Base-by-base conservation (phyloP, 2,329 filamentous ascomycete species). In the Hymenoscyphus albidus region DNA sequence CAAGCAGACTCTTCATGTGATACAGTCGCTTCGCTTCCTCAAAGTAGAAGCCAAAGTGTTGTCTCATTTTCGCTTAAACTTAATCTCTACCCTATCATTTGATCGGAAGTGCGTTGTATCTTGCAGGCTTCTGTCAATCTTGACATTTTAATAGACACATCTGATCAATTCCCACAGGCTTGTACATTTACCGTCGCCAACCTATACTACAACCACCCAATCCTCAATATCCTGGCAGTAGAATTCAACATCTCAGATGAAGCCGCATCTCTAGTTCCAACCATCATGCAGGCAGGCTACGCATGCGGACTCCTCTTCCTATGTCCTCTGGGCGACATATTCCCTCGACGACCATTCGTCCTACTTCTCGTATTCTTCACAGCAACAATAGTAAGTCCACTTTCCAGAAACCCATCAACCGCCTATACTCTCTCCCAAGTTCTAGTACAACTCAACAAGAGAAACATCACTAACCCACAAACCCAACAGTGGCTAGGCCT, bases 151-250 rank as follows among this genome's bases (percentile, higher is more conserved):
- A 7, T 35, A 10, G 7, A 35, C 35, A 10, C 35, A 22, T n/a
- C n/a, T 59, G 14, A 27, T 54, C 27, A 54, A 16, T 18, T 38
- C 31, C 22, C 12, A 10, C 18, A 85, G 83, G 77, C 83, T 2
- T 78, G 79, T 0, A 83, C 87, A 3, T 87, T 92, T 69, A 91
- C 89, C 0, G 91, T 93, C 6, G 90, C 90, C 18, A 93, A 93
- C 70, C 79, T 94, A 2, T 94, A 94, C 77, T 93, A 94, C 76
- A 91, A 85, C 65, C 90, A 93, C 71, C 90, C 91, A 0, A 90
- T 94, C 58, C 79, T 94, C 31, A 92, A 93, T 72, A 85, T 90
- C 60, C 81, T 95, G 51, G 90, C 91, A 0, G 75, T 80, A 10
- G 88, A 90, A 16, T 94, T 95, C 72, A 72, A 82, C 62, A 88